Evolutionary conservation across 176 grass and related monocot genomes (phyloP), one percentile per base, ranked within the genome.

Genomic region (Lolium multiflorum): DNA sequence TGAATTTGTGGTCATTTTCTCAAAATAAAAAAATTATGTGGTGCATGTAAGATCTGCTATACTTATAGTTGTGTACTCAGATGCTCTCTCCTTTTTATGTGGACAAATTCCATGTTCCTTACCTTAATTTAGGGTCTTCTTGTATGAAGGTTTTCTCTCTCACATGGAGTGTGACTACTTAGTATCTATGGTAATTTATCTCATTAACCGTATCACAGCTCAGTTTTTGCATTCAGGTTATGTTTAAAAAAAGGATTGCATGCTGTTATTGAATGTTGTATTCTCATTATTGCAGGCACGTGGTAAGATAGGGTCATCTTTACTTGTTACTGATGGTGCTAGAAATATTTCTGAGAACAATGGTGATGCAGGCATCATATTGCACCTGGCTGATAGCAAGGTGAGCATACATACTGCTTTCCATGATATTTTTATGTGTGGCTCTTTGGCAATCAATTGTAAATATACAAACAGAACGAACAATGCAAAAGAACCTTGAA

Each of bases 111-210:
- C 54, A 73, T 84, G 51, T 82, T 89, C 79, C 90, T 95, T 89
- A 73, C 80, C 85, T 91, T 88, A 91, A 88, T 79, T 88, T 93
- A 95, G 93, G 96, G 84, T 98, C 83, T 98, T 95, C 81, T 90
- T 95, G 80, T 98, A 94, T 90, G 88, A 98, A 95, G 91, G 86
- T 89, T 93, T 98, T 90, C 91, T 95, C 79, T 87, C 91, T 50
- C 91, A 95, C 46, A 80, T 86, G 69, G 96, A 98, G 69, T 92
- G 89, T 1, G 74, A 92, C 71, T 68, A 98, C 73, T 87, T 98
- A 76, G 76, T 98, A 81, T 87, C 93, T 83, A 88, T 88, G 91
- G 96, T 98, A 94, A 89, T 92, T 63, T 78, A 62, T 72, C n/a
- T 18, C 69, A 74, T 70, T 79, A 43, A 61, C 12, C 12, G 4